Evolutionary conservation across 495 filamentous ascomycete genomes (phyloP).

Genomic region (Hypomontagnella submonticulosa): DNA sequence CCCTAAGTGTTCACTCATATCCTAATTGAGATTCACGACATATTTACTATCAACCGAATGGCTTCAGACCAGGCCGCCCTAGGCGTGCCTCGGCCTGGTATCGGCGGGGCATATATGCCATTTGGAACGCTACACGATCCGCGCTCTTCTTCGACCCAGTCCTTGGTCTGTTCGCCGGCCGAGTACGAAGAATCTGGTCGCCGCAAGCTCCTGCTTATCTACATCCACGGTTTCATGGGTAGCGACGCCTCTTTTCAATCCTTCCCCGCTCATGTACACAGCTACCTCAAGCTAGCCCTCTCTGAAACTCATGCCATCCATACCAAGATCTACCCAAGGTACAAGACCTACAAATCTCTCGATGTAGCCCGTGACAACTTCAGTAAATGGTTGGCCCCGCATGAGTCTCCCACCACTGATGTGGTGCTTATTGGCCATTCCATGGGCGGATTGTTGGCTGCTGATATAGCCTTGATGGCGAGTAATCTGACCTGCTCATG

Average conservation of each 20-base stretch:
- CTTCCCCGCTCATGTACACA: constrained; percentile 89
- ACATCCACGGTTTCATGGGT: constrained; percentile 94
- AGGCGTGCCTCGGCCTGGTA: constrained; percentile 5
- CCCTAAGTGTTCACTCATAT: not conserved
- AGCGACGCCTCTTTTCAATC: constrained; percentile 87
- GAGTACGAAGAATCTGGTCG: constrained; percentile 51
- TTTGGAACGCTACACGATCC: constrained; percentile 55
- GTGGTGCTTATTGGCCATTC: constrained; percentile 88
- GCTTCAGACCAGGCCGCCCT: constrained; percentile 16
- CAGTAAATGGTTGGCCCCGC: constrained; percentile 81
- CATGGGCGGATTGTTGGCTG: constrained; percentile 86
- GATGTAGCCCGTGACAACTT: constrained; percentile 81
- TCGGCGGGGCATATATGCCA: constrained; percentile 1
- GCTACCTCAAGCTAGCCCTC: constrained; percentile 73
- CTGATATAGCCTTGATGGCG: constrained; percentile 78
- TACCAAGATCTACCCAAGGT: constrained; percentile 91
- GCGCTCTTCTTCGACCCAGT: constrained; percentile 71
- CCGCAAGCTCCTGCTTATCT: constrained; percentile 80
- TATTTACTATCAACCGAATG: constrained; percentile 22
- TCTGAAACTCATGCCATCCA: constrained; percentile 81
- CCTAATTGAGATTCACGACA: constrained; percentile 2
- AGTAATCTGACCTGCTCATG: constrained; percentile 34
- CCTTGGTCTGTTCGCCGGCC: constrained; percentile 63
- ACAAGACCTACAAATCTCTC: constrained; percentile 82
- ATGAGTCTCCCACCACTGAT: constrained; percentile 79